Conservation (phyloP, 2,329 filamentous ascomycete species). For the Aspergillus eucalypticola region DNA sequence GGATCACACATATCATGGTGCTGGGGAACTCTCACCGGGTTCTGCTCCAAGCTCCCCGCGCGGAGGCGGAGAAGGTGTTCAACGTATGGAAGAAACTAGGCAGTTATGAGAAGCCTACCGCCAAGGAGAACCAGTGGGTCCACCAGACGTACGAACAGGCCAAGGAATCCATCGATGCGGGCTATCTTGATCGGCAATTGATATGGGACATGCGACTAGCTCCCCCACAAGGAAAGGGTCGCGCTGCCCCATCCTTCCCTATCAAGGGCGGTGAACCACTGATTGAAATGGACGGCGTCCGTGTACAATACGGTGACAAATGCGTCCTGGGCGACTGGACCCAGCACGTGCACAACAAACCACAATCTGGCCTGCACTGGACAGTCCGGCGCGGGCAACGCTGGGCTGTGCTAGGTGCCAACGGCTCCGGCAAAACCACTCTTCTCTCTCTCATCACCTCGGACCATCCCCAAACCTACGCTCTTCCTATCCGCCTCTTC, state of each 20-base stretch:
- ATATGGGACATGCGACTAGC: conserved; percentile 26
- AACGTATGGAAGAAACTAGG: conserved; percentile 31
- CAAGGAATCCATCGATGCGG: conserved; percentile 20
- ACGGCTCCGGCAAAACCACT: conserved; percentile 94
- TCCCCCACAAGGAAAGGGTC: conserved; percentile 20
- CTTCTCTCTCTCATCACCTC: conserved; percentile 89
- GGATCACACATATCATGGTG: conserved; percentile 83
- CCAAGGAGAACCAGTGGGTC: conserved; percentile 9
- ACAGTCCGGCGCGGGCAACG: conserved; percentile 78
- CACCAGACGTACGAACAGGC: conserved; percentile 13
- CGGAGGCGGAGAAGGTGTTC: conserved; percentile 55
- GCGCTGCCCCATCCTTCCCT: conserved; percentile 1
- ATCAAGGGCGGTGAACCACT: conserved; percentile 63
- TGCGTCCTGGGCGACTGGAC: conserved; percentile 79
- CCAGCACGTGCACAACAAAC: conserved; percentile 55
- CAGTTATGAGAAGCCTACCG: background rate
- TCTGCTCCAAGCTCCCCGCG: conserved; percentile 64
- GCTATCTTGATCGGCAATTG: conserved; percentile 27
- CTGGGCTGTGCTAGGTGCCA: conserved; percentile 91
- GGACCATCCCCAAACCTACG: conserved; percentile 93
- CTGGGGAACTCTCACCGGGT: conserved; percentile 68
- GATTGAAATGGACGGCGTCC: conserved; percentile 84
- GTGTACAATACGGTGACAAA: conserved; percentile 76
- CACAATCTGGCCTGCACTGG: conserved; percentile 72
- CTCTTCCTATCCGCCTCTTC: conserved; percentile 82